phyloP scores from a whole-genome alignment of 306 rosid genomes.

The Purshia tridentata region DNA sequence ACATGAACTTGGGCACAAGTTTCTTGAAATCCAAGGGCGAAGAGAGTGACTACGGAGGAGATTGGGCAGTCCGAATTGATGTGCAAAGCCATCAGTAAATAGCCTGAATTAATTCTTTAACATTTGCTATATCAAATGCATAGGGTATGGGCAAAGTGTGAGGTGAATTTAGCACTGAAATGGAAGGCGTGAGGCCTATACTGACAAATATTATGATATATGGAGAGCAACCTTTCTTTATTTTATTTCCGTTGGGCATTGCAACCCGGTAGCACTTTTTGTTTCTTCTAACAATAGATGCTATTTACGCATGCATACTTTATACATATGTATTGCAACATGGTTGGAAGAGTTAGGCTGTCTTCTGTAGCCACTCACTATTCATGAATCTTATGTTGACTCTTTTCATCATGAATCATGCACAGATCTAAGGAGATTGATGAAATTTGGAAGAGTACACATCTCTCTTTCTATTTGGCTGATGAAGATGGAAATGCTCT shows the following conservation, averaged over 20 bases:
- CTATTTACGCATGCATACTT: not conserved
- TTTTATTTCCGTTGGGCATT: not conserved
- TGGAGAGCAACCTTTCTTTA: not conserved
- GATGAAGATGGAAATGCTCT: conserved; percentile 78
- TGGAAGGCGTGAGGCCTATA: not conserved
- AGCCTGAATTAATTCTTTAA: conserved; percentile 17
- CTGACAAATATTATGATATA: not conserved
- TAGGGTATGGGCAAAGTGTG: not conserved
- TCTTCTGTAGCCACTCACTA: conserved; percentile 2
- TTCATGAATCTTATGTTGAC: conserved; percentile 11
- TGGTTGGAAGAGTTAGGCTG: conserved; percentile 15
- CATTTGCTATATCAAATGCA: conserved; percentile 12
- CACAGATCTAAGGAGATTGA: conserved; percentile 55
- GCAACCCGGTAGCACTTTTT: not conserved
- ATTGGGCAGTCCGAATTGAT: conserved; percentile 80
- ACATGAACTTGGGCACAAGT: conserved; percentile 60
- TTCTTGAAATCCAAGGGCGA: conserved; percentile 75
- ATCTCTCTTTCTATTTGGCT: conserved; percentile 87
- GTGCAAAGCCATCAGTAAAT: conserved; percentile 56
- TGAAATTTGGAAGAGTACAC: conserved; percentile 50
- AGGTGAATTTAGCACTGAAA: not conserved
- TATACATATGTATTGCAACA: not conserved
- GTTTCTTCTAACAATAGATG: not conserved
- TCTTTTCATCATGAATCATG: conserved; percentile 33
- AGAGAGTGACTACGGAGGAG: conserved; percentile 95